Percentiles rank a stretch among this genome's conserved stretches.
These are phyloP conservation scores for Trichoderma asperelloides DNA, from an alignment of 495 filamentous ascomycete genomes.

Conservation along the genomic window DNA sequence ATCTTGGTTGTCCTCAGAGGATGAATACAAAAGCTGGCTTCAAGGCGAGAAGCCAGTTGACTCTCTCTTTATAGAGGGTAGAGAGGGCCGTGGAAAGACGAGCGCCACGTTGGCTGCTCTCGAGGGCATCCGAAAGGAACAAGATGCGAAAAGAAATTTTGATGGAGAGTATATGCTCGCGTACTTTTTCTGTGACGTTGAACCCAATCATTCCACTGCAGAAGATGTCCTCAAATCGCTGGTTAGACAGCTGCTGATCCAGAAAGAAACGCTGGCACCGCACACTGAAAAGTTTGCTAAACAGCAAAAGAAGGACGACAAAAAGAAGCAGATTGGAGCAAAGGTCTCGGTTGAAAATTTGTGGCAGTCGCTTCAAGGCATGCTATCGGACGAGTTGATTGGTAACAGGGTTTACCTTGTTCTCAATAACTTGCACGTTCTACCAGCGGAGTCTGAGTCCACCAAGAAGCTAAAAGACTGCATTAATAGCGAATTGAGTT, in stretches of 20 bases:
- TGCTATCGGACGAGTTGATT: constrained; percentile 26
- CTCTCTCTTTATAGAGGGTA: constrained; percentile 27
- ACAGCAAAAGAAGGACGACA: constrained; percentile 17
- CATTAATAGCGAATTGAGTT: constrained; percentile 15
- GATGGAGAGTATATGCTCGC: constrained; percentile 19
- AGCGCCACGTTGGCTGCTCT: constrained; percentile 25
- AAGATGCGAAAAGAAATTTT: constrained; percentile 15
- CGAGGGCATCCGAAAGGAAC: constrained; percentile 22
- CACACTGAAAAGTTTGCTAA: constrained; percentile 27
- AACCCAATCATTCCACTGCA: constrained; percentile 22
- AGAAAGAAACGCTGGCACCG: constrained; percentile 25
- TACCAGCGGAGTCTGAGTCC: constrained; percentile 22
- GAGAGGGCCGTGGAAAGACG: constrained; percentile 30
- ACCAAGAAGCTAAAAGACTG: constrained; percentile 27
- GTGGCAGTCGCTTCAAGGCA: constrained; percentile 28
- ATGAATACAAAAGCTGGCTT: constrained; percentile 25
- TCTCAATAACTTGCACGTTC: constrained; percentile 27
- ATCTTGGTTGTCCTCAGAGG: constrained; percentile 26
- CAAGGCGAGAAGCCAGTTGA: constrained; percentile 9
- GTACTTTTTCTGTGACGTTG: constrained; percentile 28
- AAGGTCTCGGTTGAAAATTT: constrained; percentile 23
- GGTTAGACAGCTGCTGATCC: constrained; percentile 25
- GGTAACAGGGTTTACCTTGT: constrained; percentile 27
- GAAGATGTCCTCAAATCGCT: constrained; percentile 32
- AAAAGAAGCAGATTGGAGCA: constrained; percentile 11